Percentiles rank a stretch among this genome's conserved stretches.
Conservation (phyloP, 352 stramenopile genomes). For the Phytophthora tubulina region DNA sequence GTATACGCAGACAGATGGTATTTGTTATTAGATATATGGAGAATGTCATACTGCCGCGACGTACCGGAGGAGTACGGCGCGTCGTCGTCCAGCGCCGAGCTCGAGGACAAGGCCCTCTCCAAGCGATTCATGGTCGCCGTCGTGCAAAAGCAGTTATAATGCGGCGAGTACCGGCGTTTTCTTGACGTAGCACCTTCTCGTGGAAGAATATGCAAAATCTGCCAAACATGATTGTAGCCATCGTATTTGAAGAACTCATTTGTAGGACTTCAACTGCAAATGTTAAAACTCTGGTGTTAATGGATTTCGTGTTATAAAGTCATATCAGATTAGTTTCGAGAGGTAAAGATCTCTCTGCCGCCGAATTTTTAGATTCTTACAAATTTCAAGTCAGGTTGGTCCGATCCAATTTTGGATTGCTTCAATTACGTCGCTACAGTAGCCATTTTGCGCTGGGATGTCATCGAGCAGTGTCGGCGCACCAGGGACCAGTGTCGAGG, state of each 20-base stretch:
- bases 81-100: conserved; percentile 35
- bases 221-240: background rate
- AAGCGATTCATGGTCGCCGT: conserved; percentile 32
- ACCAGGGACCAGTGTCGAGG: conserved; percentile 16
- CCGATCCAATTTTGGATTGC: conserved; percentile 9
- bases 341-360: background rate
- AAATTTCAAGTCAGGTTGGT: conserved; percentile 18
- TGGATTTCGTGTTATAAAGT: conserved; percentile 5
- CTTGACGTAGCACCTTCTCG: conserved; percentile 18
- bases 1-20: background rate
- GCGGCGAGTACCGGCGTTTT: conserved; percentile 17
- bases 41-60: background rate
- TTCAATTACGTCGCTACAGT: no score
- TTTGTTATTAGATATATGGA: conserved; percentile 25
- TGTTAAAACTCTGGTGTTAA: background rate
- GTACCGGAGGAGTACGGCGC: conserved; percentile 35
- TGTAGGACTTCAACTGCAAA: background rate
- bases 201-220: conserved; percentile 1
- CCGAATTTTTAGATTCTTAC: conserved; percentile 15
- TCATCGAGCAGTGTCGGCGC: conserved; percentile 9
- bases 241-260: background rate
- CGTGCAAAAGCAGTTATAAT: conserved; percentile 23
- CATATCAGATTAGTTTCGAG: conserved; percentile 12
- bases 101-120: conserved; percentile 32
- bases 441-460: conserved; percentile 4